Percentiles rank a stretch among this genome's conserved stretches.
These are phyloP conservation scores for Rhynchospora breviuscula DNA, from an alignment of 176 grass and related monocot genomes.

Conservation along the genomic window DNA sequence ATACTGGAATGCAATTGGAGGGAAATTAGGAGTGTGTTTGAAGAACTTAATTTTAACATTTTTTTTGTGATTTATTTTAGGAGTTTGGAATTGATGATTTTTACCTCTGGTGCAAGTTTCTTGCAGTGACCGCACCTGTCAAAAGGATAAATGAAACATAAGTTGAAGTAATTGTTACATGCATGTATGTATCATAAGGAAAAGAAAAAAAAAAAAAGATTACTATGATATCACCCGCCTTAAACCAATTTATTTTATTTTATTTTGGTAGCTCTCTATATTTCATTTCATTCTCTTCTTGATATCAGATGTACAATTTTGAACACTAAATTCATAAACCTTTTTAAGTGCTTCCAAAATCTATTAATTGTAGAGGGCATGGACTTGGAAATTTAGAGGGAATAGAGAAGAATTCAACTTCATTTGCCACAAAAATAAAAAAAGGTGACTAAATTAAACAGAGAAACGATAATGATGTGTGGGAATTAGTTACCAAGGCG, in stretches of 20 bases:
- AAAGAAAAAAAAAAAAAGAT: background rate
- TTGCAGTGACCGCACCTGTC: constrained; percentile 90
- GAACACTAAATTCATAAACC: background rate
- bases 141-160: background rate
- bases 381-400: no score
- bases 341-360: background rate
- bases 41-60: background rate
- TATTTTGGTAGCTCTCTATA: background rate
- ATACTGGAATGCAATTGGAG: constrained; percentile 47
- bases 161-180: background rate
- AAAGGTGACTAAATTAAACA: background rate
- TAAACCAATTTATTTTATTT: background rate
- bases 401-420: no score
- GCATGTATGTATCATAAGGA: background rate
- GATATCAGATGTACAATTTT: no score
- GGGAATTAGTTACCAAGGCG: constrained; percentile 53
- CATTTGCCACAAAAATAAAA: no score
- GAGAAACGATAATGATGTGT: background rate
- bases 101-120: constrained; percentile 70
- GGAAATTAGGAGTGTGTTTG: background rate
- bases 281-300: background rate
- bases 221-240: background rate
- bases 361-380: background rate
- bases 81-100: background rate
- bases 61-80: background rate